phyloP scores from a whole-genome alignment of 2,329 filamentous ascomycete species.

The Conoideocrella luteorostrata region DNA sequence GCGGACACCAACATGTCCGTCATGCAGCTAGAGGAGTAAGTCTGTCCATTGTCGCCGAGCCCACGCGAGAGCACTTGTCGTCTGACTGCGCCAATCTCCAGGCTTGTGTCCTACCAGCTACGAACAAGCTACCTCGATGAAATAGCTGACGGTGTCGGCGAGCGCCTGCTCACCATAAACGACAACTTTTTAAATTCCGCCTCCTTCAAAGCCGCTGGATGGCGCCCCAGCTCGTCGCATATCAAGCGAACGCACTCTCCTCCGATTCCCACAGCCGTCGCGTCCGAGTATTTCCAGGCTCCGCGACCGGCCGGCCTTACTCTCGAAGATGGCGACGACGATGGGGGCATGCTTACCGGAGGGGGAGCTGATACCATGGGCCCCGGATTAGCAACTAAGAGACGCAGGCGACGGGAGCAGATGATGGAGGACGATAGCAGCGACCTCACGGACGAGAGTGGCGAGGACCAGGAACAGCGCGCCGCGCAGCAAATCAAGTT shows the following conservation, averaged over 20 bases:
- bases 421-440: conserved; percentile 82
- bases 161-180: conserved; percentile 76
- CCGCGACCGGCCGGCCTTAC: conserved; percentile 57
- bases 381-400: conserved; percentile 59
- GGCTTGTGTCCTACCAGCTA: conserved; percentile 76
- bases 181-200: conserved; percentile 72
- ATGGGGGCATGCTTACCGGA: conserved; percentile 65
- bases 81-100: conserved; percentile 24
- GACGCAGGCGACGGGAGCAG: conserved; percentile 62
- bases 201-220: conserved; percentile 77
- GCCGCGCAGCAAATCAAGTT: conserved; percentile 91
- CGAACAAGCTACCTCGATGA: conserved; percentile 74
- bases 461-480: conserved; percentile 68
- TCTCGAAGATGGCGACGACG: conserved; percentile 65
- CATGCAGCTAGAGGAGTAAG: conserved; percentile 33
- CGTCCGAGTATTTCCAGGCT: conserved; percentile 77
- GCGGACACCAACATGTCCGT: conserved; percentile 25
- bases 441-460: conserved; percentile 77
- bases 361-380: conserved; percentile 63
- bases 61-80: no score
- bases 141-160: conserved; percentile 77
- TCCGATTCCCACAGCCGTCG: conserved; percentile 75
- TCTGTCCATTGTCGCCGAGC: no score
- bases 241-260: conserved; percentile 81
- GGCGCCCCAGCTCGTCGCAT: conserved; percentile 66